These are phyloP conservation scores for Davidsoniella neocaledoniae DNA, from an alignment of 2,329 filamentous ascomycete genomes.

Conservation along the genomic window DNA sequence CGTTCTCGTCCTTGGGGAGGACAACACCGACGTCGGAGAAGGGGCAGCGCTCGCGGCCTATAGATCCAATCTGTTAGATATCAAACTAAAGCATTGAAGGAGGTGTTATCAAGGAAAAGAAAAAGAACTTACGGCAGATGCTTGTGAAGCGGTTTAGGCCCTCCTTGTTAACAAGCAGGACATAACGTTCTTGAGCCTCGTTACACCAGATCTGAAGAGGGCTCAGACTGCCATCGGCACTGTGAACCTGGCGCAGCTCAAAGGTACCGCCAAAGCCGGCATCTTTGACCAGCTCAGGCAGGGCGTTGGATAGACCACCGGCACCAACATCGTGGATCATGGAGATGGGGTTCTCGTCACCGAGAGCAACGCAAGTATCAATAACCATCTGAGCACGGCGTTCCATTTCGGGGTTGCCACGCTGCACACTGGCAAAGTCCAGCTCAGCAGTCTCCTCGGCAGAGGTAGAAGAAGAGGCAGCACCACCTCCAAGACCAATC, in stretches of 20 bases:
- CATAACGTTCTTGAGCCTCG: slow-evolving; percentile 91
- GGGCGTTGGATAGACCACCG: slow-evolving; percentile 57
- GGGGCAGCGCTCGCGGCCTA: slow-evolving; percentile 70
- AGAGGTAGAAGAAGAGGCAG: slow-evolving; percentile 78
- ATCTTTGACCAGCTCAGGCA: slow-evolving; percentile 76
- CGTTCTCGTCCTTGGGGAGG: slow-evolving; percentile 40
- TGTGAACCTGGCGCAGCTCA: slow-evolving; percentile 87
- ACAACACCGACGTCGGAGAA: slow-evolving; percentile 84
- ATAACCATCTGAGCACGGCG: slow-evolving; percentile 95
- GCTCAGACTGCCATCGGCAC: slow-evolving; percentile 78
- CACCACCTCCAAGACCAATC: slow-evolving; percentile 76
- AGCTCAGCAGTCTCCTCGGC: slow-evolving; percentile 80
- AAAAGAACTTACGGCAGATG: slow-evolving; percentile 36
- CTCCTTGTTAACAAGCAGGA: slow-evolving; percentile 70
- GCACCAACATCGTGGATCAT: slow-evolving; percentile 98
- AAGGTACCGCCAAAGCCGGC: slow-evolving; percentile 82
- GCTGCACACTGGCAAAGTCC: slow-evolving; percentile 92
- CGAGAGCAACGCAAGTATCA: slow-evolving; percentile 77
- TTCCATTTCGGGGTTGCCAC: slow-evolving; percentile 94
- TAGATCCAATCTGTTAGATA: slow-evolving; percentile 14
- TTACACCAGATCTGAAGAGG: slow-evolving; percentile 97
- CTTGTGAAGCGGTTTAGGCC: slow-evolving; percentile 59
- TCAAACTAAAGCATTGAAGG: too few relatives aligned
- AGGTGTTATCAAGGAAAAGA: too few relatives aligned
- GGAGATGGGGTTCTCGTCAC: slow-evolving; percentile 71